phyloP scores from a whole-genome alignment of 768 basidiomycete genomes.

The Amylocystis lapponica region DNA sequence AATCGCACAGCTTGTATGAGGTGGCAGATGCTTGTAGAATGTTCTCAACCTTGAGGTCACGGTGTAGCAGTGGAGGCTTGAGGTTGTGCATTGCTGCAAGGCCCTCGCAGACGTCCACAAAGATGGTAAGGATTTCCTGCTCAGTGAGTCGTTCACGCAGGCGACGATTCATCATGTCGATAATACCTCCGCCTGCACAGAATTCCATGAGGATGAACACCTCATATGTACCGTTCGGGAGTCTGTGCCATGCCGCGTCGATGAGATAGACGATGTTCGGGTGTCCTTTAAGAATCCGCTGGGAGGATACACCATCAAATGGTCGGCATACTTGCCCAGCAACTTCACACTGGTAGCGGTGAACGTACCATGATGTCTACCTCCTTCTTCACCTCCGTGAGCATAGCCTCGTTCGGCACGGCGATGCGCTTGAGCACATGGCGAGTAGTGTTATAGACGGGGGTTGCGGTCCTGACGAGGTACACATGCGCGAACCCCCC shows the following conservation, averaged over 20 bases:
- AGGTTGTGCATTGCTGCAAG: conserved; percentile 96
- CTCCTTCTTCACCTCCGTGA: conserved; percentile 93
- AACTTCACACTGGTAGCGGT: background rate
- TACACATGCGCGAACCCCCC: conserved; percentile 99
- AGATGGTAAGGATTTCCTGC: conserved; percentile 95
- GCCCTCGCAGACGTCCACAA: conserved; percentile 95
- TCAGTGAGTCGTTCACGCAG: conserved; percentile 92
- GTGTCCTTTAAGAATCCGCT: conserved; percentile 89
- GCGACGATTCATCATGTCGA: conserved; percentile 99
- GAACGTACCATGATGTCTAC: conserved; percentile 93
- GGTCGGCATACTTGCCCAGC: background rate
- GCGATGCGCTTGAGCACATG: conserved; percentile 98
- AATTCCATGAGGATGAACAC: conserved; percentile 99
- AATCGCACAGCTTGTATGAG: conserved; percentile 95
- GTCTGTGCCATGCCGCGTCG: conserved; percentile 87
- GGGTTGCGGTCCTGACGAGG: conserved; percentile 79
- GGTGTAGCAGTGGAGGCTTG: conserved; percentile 85
- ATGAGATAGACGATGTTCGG: conserved; percentile 95
- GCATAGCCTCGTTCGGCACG: conserved; percentile 82
- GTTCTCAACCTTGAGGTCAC: conserved; percentile 98
- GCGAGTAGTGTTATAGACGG: conserved; percentile 86
- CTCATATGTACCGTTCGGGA: conserved; percentile 82
- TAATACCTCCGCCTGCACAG: conserved; percentile 96
- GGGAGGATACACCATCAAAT: conserved; percentile 20
- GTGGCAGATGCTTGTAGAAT: conserved; percentile 84